Percentiles rank a stretch among this genome's conserved stretches.
Conservation (phyloP, 2,329 filamentous ascomycete genomes). For the Fusarium brachygibbosum region DNA sequence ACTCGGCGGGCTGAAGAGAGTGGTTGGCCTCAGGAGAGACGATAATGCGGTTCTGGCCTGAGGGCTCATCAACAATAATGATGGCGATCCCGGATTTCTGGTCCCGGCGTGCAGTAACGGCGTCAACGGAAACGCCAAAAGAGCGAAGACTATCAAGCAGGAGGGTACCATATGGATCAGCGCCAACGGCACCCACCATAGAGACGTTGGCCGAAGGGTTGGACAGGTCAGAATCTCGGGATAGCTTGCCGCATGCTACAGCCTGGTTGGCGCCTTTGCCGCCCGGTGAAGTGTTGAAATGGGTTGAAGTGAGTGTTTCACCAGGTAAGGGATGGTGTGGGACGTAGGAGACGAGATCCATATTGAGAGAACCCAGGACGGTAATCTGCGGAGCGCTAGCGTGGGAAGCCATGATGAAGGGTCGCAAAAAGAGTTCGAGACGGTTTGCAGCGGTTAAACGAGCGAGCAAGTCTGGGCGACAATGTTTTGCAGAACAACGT, state of each 20-base stretch:
- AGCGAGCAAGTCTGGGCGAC: neutral
- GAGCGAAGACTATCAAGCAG: conserved; percentile 70
- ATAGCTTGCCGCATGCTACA: conserved; percentile 87
- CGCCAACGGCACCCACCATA: conserved; percentile 82
- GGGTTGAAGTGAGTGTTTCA: conserved; percentile 86
- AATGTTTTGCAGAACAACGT: neutral
- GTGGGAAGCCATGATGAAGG: conserved; percentile 39
- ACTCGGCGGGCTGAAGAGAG: conserved; percentile 56
- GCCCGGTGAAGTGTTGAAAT: conserved; percentile 84
- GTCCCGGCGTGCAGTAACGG: conserved; percentile 60
- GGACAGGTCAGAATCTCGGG: conserved; percentile 62
- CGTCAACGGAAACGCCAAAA: conserved; percentile 72
- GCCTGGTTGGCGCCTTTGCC: conserved; percentile 98
- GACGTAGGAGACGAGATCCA: conserved; percentile 91
- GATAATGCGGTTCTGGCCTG: conserved; percentile 82
- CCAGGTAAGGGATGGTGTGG: conserved; percentile 85
- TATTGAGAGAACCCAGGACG: conserved; percentile 93
- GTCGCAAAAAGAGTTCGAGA: neutral
- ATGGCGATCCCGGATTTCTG: conserved; percentile 78
- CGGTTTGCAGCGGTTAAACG: conserved; percentile 5
- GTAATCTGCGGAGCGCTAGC: conserved; percentile 69
- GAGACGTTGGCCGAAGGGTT: conserved; percentile 63
- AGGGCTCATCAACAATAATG: conserved; percentile 80
- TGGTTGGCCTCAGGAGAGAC: conserved; percentile 80
- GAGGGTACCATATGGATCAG: conserved; percentile 73